Evolutionary conservation across 164 flowering plant genomes (phyloP).

Genomic region (Vitis vinifera): DNA sequence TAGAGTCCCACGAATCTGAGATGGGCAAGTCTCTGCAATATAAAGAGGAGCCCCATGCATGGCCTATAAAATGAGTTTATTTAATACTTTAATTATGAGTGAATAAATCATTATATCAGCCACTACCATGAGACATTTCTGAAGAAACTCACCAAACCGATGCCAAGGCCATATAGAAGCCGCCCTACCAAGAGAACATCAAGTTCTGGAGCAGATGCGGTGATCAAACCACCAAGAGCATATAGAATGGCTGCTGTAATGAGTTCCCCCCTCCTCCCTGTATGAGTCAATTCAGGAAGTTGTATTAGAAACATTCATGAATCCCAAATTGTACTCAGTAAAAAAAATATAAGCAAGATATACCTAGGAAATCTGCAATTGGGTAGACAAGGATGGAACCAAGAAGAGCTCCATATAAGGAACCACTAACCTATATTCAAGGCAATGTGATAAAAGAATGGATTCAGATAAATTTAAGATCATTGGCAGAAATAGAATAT

Average conservation of each 20-base stretch:
- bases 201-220: slow-evolving; percentile 72
- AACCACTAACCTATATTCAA: slow-evolving; percentile 79
- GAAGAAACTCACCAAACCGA: slow-evolving; percentile 75
- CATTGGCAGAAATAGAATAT: not conserved
- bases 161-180: slow-evolving; percentile 85
- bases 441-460: not conserved
- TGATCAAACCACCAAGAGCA: slow-evolving; percentile 57
- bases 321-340: not conserved
- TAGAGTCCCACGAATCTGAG: slow-evolving; percentile 90
- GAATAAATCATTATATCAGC: not conserved
- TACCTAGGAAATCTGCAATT: slow-evolving; percentile 94
- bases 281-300: slow-evolving; percentile 6
- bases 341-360: slow-evolving; percentile 8
- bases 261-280: slow-evolving; percentile 89
- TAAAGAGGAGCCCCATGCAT: slow-evolving; percentile 99
- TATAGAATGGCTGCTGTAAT: slow-evolving; percentile 68
- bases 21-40: slow-evolving; percentile 92
- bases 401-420: slow-evolving; percentile 93
- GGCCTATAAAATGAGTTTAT: slow-evolving; percentile 55
- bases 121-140: not conserved
- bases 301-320: not conserved
- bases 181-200: slow-evolving; percentile 71
- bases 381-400: slow-evolving; percentile 85
- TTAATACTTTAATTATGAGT: not conserved
- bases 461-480: not conserved